Percentiles rank a stretch among this genome's conserved stretches.
These are phyloP conservation scores for Kwoniella sp. DNA, from an alignment of 768 basidiomycete genomes.

Conservation along the genomic window DNA sequence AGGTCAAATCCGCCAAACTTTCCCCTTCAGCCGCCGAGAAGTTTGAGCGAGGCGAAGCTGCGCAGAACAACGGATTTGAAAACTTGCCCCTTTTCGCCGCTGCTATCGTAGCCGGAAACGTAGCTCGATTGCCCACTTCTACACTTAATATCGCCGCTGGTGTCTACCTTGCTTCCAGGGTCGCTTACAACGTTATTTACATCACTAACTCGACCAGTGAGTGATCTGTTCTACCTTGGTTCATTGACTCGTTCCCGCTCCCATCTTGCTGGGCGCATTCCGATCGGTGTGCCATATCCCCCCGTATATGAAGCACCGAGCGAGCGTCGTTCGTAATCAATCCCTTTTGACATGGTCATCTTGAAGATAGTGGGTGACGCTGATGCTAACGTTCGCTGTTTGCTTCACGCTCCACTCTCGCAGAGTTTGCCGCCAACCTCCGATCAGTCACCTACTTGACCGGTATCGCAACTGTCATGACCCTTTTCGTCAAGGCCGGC, in stretches of 20 bases:
- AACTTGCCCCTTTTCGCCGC: conserved; percentile 40
- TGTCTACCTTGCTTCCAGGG: conserved; percentile 36
- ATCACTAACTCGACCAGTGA: conserved; percentile 41
- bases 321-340: no score
- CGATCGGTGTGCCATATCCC: no score
- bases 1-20: conserved; percentile 35
- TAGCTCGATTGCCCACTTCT: conserved; percentile 31
- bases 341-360: no score
- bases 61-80: conserved; percentile 41
- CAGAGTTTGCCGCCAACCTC: conserved; percentile 20
- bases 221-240: conserved; percentile 10
- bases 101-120: conserved; percentile 46
- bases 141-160: conserved; percentile 40
- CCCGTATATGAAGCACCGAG: no score
- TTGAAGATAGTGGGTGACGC: no score
- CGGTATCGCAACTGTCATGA: conserved; percentile 35
- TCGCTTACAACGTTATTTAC: conserved; percentile 41
- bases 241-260: no score
- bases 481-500: conserved; percentile 47
- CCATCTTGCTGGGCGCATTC: no score
- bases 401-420: neutral
- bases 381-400: neutral
- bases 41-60: conserved; percentile 43
- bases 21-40: conserved; percentile 26
- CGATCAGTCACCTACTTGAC: conserved; percentile 35